A percentile compares a stretch with the other conserved stretches of the same genome.
These are phyloP conservation scores for Aspergillus olivimuriae DNA, from an alignment of 495 filamentous ascomycete genomes.

Conservation along the genomic window DNA sequence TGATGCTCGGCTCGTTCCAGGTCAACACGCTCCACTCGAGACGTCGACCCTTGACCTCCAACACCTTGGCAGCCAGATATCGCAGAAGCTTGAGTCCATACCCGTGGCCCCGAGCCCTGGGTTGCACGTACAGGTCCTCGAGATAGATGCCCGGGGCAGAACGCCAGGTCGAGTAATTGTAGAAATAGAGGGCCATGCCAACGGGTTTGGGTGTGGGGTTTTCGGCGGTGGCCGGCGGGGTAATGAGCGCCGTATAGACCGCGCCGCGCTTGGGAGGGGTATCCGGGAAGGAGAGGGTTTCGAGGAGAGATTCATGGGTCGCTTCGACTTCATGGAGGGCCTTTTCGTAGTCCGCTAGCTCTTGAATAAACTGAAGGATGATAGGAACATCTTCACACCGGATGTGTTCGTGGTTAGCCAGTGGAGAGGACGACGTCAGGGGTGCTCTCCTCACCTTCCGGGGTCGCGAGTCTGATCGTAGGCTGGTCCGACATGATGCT, in stretches of 20 bases:
- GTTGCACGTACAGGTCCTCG: slow-evolving; percentile 83
- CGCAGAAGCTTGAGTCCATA: slow-evolving; percentile 73
- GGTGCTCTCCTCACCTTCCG: slow-evolving; percentile 26
- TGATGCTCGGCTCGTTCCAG: slow-evolving; percentile 82
- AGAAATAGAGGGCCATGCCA: slow-evolving; percentile 63
- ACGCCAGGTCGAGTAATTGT: slow-evolving; percentile 80
- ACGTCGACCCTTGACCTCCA: slow-evolving; percentile 60
- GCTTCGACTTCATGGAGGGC: slow-evolving; percentile 66
- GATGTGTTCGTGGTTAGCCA: slow-evolving; percentile 7
- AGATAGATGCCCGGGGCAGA: slow-evolving; percentile 84
- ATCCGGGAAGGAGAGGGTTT: slow-evolving; percentile 71
- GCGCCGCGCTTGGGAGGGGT: slow-evolving; percentile 31
- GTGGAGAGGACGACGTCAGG: neutral
- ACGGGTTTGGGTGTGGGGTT: slow-evolving; percentile 33
- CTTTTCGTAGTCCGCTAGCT: slow-evolving; percentile 82
- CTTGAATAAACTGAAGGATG: slow-evolving; percentile 79
- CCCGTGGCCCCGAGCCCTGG: slow-evolving; percentile 61
- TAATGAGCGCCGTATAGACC: slow-evolving; percentile 39
- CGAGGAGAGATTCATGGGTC: slow-evolving; percentile 62
- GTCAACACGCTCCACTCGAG: slow-evolving; percentile 92
- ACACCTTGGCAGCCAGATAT: slow-evolving; percentile 68
- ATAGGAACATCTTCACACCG: slow-evolving; percentile 63
- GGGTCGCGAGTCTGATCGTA: slow-evolving; percentile 43
- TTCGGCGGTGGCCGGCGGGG: slow-evolving; percentile 22
- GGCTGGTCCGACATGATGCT: slow-evolving; percentile 31